These are phyloP conservation scores for Priceomyces fermenticarens DNA, from an alignment of 805 yeast species.

Conservation along the genomic window DNA sequence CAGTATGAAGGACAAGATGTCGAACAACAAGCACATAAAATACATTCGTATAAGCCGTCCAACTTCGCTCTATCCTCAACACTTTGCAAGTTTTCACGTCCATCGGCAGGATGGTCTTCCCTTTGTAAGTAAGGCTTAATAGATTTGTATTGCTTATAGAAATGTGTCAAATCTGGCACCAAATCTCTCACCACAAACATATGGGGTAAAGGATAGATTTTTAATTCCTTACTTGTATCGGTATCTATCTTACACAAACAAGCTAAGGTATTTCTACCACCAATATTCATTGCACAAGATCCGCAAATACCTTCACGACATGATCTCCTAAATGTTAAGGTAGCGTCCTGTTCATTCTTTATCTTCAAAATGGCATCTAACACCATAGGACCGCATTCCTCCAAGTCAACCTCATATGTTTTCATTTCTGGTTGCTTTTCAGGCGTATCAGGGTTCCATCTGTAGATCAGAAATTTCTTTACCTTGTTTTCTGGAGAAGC, in stretches of 20 bases:
- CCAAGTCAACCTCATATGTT: constrained; percentile 79
- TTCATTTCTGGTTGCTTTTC: constrained; percentile 86
- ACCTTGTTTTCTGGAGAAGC: constrained; percentile 50
- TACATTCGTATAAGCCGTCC: constrained; percentile 97
- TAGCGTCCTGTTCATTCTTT: constrained; percentile 94
- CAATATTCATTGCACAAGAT: constrained; percentile 99
- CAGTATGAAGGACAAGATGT: constrained; percentile 99
- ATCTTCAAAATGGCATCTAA: constrained; percentile 91
- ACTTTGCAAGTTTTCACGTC: constrained; percentile 88
- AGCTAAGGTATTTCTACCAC: constrained; percentile 95
- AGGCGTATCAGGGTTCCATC: constrained; percentile 98
- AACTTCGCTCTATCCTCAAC: constrained; percentile 91
- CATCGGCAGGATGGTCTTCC: constrained; percentile 74
- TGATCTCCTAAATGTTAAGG: constrained; percentile 94
- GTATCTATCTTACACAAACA: constrained; percentile 92
- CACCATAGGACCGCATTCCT: constrained; percentile 96
- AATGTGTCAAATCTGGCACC: constrained; percentile 96
- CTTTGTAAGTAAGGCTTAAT: constrained; percentile 96
- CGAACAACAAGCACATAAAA: constrained; percentile 97
- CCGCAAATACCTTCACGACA: constrained; percentile 99
- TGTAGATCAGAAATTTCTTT: constrained; percentile 87
- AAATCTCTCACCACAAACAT: constrained; percentile 96
- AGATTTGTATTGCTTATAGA: constrained; percentile 97
- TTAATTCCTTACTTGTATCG: constrained; percentile 67
- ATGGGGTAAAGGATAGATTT: constrained; percentile 96